Evolutionary conservation across 1,284 basidiomycete genomes (phyloP).

Genomic region (Irpex rosettiformis): DNA sequence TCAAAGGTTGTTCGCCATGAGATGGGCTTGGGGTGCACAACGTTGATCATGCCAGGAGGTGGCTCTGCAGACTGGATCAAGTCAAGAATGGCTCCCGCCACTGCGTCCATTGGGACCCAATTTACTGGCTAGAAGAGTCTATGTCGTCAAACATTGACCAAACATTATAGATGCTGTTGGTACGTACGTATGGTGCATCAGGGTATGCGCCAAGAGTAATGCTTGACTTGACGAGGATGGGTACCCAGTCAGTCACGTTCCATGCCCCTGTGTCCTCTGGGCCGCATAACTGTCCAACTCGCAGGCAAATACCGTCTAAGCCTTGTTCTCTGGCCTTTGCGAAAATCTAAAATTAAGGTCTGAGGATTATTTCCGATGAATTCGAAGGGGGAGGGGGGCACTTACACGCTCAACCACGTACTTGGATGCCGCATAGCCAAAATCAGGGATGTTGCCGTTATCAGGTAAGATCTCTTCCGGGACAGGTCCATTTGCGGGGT

Average conservation of each 20-base stretch:
- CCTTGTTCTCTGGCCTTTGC: background rate
- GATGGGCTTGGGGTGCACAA: constrained; percentile 15
- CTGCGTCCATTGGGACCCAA: constrained; percentile 17
- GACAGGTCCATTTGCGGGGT: constrained; percentile 4
- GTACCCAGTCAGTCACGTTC: constrained; percentile 14
- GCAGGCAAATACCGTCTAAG: constrained; percentile 1
- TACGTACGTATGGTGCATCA: constrained; percentile 19
- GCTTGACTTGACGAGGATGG: constrained; percentile 14
- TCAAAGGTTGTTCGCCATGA: constrained; percentile 10
- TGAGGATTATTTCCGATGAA: background rate
- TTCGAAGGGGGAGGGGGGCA: background rate
- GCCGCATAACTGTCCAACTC: constrained; percentile 14
- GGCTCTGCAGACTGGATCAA: constrained; percentile 1
- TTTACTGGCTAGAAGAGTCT: constrained; percentile 4
- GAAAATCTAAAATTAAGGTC: constrained; percentile 6
- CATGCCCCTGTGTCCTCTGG: constrained; percentile 9
- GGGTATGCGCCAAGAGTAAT: constrained; percentile 13
- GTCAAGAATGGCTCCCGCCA: constrained; percentile 14
- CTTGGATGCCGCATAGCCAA: constrained; percentile 16
- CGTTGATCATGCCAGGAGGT: constrained; percentile 12
- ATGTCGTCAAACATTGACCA: background rate
- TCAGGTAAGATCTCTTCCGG: constrained; percentile 11
- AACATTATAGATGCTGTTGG: background rate
- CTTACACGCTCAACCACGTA: constrained; percentile 16
- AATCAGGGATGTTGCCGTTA: constrained; percentile 3